phyloP scores from a whole-genome alignment of 1,139 yeast species.

The Trichomonascaceae sp. region DNA sequence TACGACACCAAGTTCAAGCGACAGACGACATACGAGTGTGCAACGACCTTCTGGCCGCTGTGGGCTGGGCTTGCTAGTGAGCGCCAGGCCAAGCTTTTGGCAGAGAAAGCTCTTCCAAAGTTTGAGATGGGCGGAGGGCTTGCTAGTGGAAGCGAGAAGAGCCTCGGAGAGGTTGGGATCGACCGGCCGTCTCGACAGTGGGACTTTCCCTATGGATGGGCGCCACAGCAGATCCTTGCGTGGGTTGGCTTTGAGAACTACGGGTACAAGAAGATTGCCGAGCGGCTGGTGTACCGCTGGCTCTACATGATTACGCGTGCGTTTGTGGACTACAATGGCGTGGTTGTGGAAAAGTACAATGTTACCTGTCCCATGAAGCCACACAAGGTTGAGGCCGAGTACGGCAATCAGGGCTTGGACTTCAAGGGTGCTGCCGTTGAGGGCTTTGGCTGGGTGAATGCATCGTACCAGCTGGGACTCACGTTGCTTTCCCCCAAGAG shows the following conservation, averaged over 20 bases:
- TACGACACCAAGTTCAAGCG: constrained; percentile 50
- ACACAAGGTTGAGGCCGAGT: constrained; percentile 89
- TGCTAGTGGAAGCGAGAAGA: constrained; percentile 68
- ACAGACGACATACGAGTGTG: constrained; percentile 66
- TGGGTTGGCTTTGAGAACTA: constrained; percentile 79
- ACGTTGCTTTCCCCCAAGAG: constrained; percentile 57
- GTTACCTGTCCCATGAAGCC: constrained; percentile 77
- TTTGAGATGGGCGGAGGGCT: constrained; percentile 85
- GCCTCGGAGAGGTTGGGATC: constrained; percentile 61
- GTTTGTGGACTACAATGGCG: constrained; percentile 88
- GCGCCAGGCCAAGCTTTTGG: constrained; percentile 59
- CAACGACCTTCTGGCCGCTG: constrained; percentile 85
- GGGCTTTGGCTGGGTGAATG: constrained; percentile 93
- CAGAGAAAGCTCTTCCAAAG: constrained; percentile 46
- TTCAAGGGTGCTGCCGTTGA: constrained; percentile 91
- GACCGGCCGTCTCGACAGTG: constrained; percentile 83
- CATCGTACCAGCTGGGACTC: constrained; percentile 68
- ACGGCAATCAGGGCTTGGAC: constrained; percentile 91
- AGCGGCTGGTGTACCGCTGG: constrained; percentile 79
- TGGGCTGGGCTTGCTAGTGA: constrained; percentile 70
- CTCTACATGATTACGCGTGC: constrained; percentile 79
- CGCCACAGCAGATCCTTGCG: constrained; percentile 92
- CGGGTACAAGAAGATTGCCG: constrained; percentile 53
- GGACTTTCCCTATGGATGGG: constrained; percentile 99
- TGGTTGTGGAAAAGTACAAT: constrained; percentile 91